These are phyloP conservation scores for Talaromyces trachyspermus DNA, from an alignment of 495 filamentous ascomycete genomes.

Conservation along the genomic window DNA sequence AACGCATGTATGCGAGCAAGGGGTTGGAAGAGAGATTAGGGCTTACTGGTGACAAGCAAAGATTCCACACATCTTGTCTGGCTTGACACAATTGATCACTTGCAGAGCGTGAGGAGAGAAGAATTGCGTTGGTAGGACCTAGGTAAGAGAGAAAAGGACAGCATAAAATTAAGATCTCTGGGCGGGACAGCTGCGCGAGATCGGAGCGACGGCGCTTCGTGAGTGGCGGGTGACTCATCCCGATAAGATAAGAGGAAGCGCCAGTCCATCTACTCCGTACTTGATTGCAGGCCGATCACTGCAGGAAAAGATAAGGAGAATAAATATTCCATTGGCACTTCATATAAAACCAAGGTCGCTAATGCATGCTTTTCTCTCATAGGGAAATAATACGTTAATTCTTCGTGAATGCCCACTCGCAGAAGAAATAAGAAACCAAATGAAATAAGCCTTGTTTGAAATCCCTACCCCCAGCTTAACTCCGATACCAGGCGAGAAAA, in stretches of 20 bases:
- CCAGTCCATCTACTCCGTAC: too few species aligned
- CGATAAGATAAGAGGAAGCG: constrained; percentile 37
- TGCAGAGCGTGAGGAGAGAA: constrained; percentile 13
- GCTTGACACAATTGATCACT: background rate
- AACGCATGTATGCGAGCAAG: constrained; percentile 1
- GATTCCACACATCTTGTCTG: constrained; percentile 62
- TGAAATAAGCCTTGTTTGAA: too few species aligned
- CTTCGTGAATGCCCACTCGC: too few species aligned
- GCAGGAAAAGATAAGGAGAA: too few species aligned
- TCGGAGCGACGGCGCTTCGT: constrained; percentile 36
- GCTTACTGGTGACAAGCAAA: constrained; percentile 89
- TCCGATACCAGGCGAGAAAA: too few species aligned
- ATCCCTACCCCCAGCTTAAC: too few species aligned
- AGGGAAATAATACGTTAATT: too few species aligned
- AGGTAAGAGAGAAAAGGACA: constrained; percentile 12
- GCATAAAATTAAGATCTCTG: constrained; percentile 27
- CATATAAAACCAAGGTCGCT: too few species aligned
- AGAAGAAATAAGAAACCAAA: too few species aligned
- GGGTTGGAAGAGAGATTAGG: background rate
- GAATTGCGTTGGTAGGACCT: constrained; percentile 7
- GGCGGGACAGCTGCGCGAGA: constrained; percentile 29
- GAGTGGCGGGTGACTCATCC: constrained; percentile 34
- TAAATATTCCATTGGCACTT: background rate
- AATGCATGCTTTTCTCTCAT: too few species aligned
- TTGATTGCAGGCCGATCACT: too few species aligned